A percentile compares a stretch with the other conserved stretches of the same genome.
Conservation (phyloP, 2,329 filamentous ascomycete species). For the Pseudocercospora cruenta region DNA sequence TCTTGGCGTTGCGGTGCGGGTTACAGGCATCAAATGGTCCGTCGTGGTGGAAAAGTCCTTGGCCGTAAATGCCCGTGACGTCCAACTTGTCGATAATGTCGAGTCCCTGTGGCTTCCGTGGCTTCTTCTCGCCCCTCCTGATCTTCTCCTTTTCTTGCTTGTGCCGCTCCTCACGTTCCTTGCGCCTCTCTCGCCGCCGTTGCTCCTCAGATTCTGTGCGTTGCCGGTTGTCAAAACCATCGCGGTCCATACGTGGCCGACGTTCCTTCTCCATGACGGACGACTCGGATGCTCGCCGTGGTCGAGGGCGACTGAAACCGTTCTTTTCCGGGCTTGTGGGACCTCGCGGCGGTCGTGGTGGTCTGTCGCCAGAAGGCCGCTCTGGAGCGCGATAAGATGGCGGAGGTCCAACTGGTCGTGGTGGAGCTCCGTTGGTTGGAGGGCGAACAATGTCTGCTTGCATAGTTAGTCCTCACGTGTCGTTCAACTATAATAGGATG, state of each 20-base stretch:
- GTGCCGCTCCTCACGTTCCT: conserved; percentile 58
- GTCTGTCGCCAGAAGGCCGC: conserved; percentile 64
- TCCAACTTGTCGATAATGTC: conserved; percentile 97
- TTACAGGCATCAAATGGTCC: conserved; percentile 97
- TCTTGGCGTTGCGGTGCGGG: conserved; percentile 87
- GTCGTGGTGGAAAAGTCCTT: conserved; percentile 95
- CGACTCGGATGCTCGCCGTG: conserved; percentile 78
- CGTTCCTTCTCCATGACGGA: conserved; percentile 69
- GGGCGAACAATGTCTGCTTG: conserved; percentile 30
- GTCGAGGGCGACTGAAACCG: conserved; percentile 42
- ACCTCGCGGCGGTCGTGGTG: conserved; percentile 47
- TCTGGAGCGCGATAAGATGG: conserved; percentile 64
- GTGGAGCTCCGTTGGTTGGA: conserved; percentile 43
- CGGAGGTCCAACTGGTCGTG: conserved; percentile 50
- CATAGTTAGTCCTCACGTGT: background rate
- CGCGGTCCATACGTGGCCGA: conserved; percentile 57
- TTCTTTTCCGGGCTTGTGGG: conserved; percentile 45
- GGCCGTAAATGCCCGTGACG: conserved; percentile 93
- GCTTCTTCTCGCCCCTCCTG: conserved; percentile 43
- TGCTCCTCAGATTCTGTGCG: conserved; percentile 55
- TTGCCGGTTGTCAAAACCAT: conserved; percentile 32
- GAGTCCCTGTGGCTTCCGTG: conserved; percentile 55
- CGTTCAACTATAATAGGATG: conserved; percentile 5
- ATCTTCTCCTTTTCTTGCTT: conserved; percentile 47
- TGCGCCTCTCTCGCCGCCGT: conserved; percentile 49